Evolutionary conservation across 2,329 filamentous ascomycete species (phyloP), one percentile per base, ranked within the genome.

Genomic region (Aspergillus terreus): DNA sequence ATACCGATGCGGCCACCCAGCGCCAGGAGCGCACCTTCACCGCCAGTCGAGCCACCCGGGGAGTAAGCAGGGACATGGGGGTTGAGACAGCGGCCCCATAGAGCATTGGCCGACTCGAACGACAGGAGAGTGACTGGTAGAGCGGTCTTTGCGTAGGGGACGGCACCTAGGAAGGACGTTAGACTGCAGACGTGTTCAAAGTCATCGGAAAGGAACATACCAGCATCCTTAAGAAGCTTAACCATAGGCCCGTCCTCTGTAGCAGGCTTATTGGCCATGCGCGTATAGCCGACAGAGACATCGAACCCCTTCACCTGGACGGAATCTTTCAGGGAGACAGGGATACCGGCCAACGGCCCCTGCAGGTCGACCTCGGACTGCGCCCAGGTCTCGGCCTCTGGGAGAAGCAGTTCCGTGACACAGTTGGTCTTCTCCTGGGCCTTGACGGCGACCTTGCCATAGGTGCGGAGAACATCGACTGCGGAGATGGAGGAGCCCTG

Each of bases 101-200:
- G 76, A 54, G 84, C 82, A 61, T 86, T 87, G 47, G 83, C 83
- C 14, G 87, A 91, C 70, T 95, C 91, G 63, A 95, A 95, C 51
- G 87, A 91, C 38, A 95, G 78, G 1, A 96, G 80, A 0, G 91
- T 95, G 51, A 92, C 87, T 4, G 92, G 92, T 2, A 95, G 69
- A 56, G 94, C 94, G 0, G 92, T 96, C 77, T 96, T 97, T 57
- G 92, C 90, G 66, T 95, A 96, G 0, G 92, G 92, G 2, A 96
- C 80, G 0, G 92, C 91, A 19, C 92, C 82, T 78, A 33, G n/a
- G 32, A 30, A 27, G 21, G 33, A 63, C 0, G 12, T 41, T 27
- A 19, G 35, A 50, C 5, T 12, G 14, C 17, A 36, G 4, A 15
- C 15, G 6, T 7, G 9, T n/a, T 33, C 6, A 4, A 4, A 42